Conservation (phyloP, 139 green algal species). For the Coccomyxa sp. region DNA sequence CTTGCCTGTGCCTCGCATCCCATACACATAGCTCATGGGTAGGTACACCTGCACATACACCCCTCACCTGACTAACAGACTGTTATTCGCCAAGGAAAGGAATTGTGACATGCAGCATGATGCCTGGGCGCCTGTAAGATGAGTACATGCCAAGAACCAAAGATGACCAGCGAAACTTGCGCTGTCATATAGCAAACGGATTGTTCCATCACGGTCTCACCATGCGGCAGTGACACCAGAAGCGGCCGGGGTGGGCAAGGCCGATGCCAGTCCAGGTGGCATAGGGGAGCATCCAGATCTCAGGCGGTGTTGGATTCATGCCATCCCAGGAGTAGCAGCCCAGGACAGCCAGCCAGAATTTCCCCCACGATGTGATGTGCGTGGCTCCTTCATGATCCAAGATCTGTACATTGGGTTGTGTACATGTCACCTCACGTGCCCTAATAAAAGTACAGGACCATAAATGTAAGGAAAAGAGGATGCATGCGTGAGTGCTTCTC, state of each 20-base stretch:
- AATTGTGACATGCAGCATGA: not conserved
- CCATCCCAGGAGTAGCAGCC: slow-evolving; percentile 91
- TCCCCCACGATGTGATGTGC: slow-evolving; percentile 91
- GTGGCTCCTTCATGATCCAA: slow-evolving; percentile 74
- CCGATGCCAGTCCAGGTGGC: slow-evolving; percentile 71
- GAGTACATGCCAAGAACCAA: not conserved
- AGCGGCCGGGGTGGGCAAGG: slow-evolving; percentile 81
- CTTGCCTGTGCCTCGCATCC: slow-evolving; percentile 58
- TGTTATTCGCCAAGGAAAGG: too few species aligned
- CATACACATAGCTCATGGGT: slow-evolving; percentile 98
- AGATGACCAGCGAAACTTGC: too few species aligned
- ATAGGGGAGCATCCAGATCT: slow-evolving; percentile 99
- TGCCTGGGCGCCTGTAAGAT: not conserved
- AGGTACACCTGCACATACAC: slow-evolving; percentile 84
- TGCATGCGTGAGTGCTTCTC: not conserved
- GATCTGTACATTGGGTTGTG: slow-evolving; percentile 63
- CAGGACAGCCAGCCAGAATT: slow-evolving; percentile 98
- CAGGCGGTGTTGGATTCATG: slow-evolving; percentile 87
- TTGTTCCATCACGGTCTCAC: slow-evolving; percentile 22
- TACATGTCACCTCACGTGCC: slow-evolving; percentile 4
- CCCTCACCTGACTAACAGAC: too few species aligned
- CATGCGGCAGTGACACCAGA: slow-evolving; percentile 99
- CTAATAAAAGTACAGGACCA: not conserved
- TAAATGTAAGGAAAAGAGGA: not conserved
- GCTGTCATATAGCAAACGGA: too few species aligned